These are phyloP conservation scores for Xylariaceae sp. DNA, from an alignment of 2,329 filamentous ascomycete species.

Conservation along the genomic window DNA sequence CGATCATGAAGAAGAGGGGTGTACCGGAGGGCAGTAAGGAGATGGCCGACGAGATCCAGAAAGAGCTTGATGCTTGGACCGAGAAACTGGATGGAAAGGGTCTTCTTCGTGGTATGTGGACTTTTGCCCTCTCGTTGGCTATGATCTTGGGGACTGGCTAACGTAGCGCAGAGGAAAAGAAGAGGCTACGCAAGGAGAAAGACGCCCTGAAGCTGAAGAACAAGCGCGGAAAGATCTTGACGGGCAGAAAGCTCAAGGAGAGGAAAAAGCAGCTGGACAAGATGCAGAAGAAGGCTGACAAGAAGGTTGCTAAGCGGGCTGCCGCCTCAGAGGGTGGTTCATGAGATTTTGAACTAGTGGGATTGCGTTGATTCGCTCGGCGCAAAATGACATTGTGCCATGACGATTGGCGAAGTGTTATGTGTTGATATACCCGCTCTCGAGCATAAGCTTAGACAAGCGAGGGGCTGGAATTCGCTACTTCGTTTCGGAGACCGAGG, in stretches of 20 bases:
- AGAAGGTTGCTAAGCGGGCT: constrained; percentile 8
- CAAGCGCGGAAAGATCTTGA: constrained; percentile 20
- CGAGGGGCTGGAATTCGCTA: too few species aligned
- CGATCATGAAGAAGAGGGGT: constrained; percentile 25
- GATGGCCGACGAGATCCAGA: constrained; percentile 25
- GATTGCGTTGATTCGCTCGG: background rate
- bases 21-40: constrained; percentile 20
- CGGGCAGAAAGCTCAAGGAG: constrained; percentile 20
- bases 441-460: too few species aligned
- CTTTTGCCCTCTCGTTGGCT: background rate
- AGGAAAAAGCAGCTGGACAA: constrained; percentile 15
- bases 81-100: constrained; percentile 17
- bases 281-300: constrained; percentile 16
- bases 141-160: background rate
- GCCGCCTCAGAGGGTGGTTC: background rate
- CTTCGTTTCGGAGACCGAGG: too few species aligned
- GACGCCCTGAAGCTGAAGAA: constrained; percentile 17
- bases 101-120: constrained; percentile 6
- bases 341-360: background rate
- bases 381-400: background rate
- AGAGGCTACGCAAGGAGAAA: constrained; percentile 19
- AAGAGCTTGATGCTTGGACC: constrained; percentile 22
- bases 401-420: background rate
- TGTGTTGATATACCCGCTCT: too few species aligned
- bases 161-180: constrained; percentile 18